phyloP scores from a whole-genome alignment of 805 yeast genomes.

The Starmerella sp. region DNA sequence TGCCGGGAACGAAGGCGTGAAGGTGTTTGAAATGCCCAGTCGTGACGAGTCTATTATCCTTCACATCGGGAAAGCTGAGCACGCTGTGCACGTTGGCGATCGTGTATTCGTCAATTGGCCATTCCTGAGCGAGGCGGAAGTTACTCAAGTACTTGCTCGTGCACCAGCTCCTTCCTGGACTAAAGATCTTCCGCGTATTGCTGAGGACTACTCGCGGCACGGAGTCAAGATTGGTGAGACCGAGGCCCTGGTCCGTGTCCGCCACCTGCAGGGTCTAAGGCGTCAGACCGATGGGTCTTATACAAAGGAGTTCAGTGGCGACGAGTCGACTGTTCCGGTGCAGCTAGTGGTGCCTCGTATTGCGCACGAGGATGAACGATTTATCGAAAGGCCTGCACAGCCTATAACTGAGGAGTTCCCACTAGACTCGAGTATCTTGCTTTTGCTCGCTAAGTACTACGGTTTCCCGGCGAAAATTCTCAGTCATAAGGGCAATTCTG shows the following conservation, averaged over 20 bases:
- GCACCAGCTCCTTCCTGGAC: conserved; percentile 34
- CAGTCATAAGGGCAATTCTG: conserved; percentile 29
- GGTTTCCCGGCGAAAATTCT: conserved; percentile 55
- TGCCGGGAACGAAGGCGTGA: conserved; percentile 45
- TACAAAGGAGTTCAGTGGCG: conserved; percentile 53
- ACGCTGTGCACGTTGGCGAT: conserved; percentile 33
- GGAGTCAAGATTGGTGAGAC: conserved; percentile 53
- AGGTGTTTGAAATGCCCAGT: conserved; percentile 76
- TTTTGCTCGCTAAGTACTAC: conserved; percentile 76
- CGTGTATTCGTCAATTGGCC: conserved; percentile 81
- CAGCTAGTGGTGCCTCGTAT: conserved; percentile 72
- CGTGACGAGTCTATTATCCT: conserved; percentile 72
- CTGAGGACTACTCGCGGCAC: conserved; percentile 35
- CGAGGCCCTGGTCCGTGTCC: conserved; percentile 55
- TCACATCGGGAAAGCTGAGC: conserved; percentile 40
- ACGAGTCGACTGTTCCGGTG: conserved; percentile 53
- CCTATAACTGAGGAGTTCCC: conserved; percentile 82
- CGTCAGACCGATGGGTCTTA: conserved; percentile 64
- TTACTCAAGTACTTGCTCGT: conserved; percentile 51
- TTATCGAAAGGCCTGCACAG: conserved; percentile 54
- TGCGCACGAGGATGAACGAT: conserved; percentile 62
- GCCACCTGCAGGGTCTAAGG: conserved; percentile 63
- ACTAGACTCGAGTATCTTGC: conserved; percentile 53
- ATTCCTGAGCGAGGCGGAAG: conserved; percentile 68
- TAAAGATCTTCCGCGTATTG: conserved; percentile 33